Evolutionary conservation across 2,329 filamentous ascomycete species (phyloP), one percentile per base, ranked within the genome.

Genomic region (Ophiostoma ips): DNA sequence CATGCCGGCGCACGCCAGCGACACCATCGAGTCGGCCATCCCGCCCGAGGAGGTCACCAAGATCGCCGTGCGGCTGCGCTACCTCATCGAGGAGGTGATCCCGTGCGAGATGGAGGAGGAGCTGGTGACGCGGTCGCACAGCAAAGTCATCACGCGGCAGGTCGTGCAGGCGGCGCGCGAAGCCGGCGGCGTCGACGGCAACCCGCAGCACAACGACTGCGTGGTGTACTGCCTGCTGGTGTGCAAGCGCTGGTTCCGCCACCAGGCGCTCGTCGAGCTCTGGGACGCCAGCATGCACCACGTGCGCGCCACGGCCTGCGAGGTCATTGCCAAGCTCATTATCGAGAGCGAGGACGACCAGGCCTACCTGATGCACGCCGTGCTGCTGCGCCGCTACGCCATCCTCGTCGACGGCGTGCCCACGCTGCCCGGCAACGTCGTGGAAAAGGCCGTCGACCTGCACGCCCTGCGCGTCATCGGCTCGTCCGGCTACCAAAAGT

Each of bases 401-500:
- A 83, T 90, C 58, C 63, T 94, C 8, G 65, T 84, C 37, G 76
- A 90, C 55, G 81, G 79, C 38, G 72, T 83, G 55, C 72, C 83
- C 38, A 88, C 87, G 0, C 68, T 74, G 1, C 85, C 90, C 0
- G 75, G 83, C 55, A 98, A 96, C 61, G 92, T 87, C 19, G 81
- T 98, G 52, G 92, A 98, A 65, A 86, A 87, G 60, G 87, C 92
- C 0, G 88, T 96, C 34, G 92, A 98, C 60, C 68, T 96, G 24
- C 92, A 98, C 63, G 87, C 90, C 1, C 71, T 96, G 43, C 75
- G 77, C 13, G 81, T 98, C 45, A 96, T 96, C 55, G 87, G 87
- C 2, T 90, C 85, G 1, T 88, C 87, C 0, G 90, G 92, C 24
- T 98, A 96, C 64, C 92, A 96, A 57, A 95, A 94, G 68, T 96